phyloP scores from a whole-genome alignment of 2,329 filamentous ascomycete species.

The Davidsoniella australis region DNA sequence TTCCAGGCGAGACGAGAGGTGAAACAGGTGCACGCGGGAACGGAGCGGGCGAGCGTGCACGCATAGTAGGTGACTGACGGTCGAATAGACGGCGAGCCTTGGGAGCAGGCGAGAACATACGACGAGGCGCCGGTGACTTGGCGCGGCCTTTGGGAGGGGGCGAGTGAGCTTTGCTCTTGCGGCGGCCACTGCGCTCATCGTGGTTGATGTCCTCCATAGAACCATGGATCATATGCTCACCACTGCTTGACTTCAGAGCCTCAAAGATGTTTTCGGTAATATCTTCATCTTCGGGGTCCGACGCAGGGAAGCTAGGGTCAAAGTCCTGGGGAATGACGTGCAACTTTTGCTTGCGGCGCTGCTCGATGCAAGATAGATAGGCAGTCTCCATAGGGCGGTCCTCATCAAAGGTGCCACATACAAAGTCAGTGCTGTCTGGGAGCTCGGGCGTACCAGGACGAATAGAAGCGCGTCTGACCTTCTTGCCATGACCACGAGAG shows the following conservation, averaged over 20 bases:
- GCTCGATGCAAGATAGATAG: conserved; percentile 71
- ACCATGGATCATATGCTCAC: conserved; percentile 36
- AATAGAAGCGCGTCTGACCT: conserved; percentile 32
- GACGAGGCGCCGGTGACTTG: conserved; percentile 23
- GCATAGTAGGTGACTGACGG: conserved; percentile 15
- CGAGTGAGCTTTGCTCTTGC: conserved; percentile 34
- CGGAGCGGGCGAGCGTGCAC: conserved; percentile 32
- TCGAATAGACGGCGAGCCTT: conserved; percentile 19
- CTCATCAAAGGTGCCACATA: conserved; percentile 95
- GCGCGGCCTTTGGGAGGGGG: conserved; percentile 25
- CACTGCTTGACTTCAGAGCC: conserved; percentile 19
- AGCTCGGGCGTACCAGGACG: conserved; percentile 62
- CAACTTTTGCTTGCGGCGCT: conserved; percentile 66
- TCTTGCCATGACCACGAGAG: conserved; percentile 24
- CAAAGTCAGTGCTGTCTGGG: conserved; percentile 94
- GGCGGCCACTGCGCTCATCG: conserved; percentile 31
- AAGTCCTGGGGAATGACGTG: conserved; percentile 85
- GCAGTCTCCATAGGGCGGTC: conserved; percentile 88
- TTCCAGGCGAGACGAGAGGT: conserved; percentile 54
- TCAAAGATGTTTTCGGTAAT: conserved; percentile 54
- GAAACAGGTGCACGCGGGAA: conserved; percentile 47
- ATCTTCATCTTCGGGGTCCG: conserved; percentile 65
- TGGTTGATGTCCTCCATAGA: conserved; percentile 50
- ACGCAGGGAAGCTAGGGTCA: conserved; percentile 91
- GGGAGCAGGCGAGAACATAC: conserved; percentile 19